Conservation (phyloP, 306 rosid genomes). For the Potentilla sterilis region DNA sequence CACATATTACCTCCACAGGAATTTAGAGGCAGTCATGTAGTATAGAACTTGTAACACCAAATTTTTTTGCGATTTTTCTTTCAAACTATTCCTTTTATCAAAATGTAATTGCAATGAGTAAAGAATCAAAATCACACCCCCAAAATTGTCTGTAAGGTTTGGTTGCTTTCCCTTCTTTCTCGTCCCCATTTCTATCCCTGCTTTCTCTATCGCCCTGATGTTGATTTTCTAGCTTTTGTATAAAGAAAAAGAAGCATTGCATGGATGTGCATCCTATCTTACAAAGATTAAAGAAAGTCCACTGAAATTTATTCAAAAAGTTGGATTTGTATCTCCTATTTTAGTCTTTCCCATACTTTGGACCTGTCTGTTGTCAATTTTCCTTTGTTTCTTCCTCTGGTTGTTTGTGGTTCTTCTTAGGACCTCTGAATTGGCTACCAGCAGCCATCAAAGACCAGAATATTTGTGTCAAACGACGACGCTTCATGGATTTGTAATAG, state of each 20-base stretch:
- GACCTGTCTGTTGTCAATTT: background rate
- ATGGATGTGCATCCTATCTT: background rate
- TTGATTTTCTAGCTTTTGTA: background rate
- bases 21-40: conserved; percentile 40
- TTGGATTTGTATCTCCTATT: background rate
- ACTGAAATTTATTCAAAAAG: background rate
- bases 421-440: background rate
- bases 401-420: background rate
- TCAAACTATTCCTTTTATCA: conserved; percentile 38
- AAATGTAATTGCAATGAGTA: conserved; percentile 38
- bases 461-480: background rate
- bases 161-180: background rate
- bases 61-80: conserved; percentile 27
- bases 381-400: background rate
- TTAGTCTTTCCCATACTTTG: background rate
- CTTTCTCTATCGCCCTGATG: background rate
- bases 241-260: background rate
- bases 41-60: conserved; percentile 40
- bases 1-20: conserved; percentile 19
- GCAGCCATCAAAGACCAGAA: background rate
- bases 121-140: conserved; percentile 18
- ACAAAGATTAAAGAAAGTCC: background rate
- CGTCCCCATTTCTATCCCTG: background rate
- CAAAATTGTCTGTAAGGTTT: background rate
- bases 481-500: background rate